Evolutionary conservation across 164 flowering plant genomes (phyloP).

Genomic region (Magnolia changhungtana): DNA sequence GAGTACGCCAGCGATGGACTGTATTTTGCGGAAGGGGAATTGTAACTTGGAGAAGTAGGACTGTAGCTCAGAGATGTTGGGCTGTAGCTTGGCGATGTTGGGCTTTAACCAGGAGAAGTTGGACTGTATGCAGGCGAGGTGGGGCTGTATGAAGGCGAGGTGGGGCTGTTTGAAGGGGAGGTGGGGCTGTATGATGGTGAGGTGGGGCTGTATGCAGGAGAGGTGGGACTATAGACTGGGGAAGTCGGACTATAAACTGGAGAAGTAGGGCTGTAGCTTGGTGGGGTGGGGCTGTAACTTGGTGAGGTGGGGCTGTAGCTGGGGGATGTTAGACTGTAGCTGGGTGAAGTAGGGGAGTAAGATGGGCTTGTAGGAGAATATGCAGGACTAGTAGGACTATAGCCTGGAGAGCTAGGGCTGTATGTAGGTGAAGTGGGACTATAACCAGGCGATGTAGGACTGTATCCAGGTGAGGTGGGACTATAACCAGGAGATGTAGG

Average conservation of each 20-base stretch:
- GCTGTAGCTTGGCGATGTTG: slow-evolving; percentile 79
- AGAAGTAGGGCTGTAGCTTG: slow-evolving; percentile 84
- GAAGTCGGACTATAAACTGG: slow-evolving; percentile 87
- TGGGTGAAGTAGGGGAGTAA: slow-evolving; percentile 72
- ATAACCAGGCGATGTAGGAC: slow-evolving; percentile 88
- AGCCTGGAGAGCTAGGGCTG: slow-evolving; percentile 89
- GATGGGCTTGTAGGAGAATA: slow-evolving; percentile 90
- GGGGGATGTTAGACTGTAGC: slow-evolving; percentile 77
- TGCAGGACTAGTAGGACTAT: slow-evolving; percentile 85
- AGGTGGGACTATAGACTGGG: slow-evolving; percentile 85
- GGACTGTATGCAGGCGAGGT: slow-evolving; percentile 91
- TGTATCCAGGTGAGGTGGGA: slow-evolving; percentile 88
- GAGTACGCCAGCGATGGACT: slow-evolving; percentile 69
- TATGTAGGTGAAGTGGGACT: slow-evolving; percentile 89
- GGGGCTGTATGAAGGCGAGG: slow-evolving; percentile 92
- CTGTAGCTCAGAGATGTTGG: slow-evolving; percentile 82
- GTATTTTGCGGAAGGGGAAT: slow-evolving; percentile 64
- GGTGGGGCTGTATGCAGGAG: slow-evolving; percentile 86
- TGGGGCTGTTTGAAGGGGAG: slow-evolving; percentile 88
- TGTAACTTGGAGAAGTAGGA: slow-evolving; percentile 78
- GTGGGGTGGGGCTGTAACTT: slow-evolving; percentile 80
- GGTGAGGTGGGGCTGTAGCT: slow-evolving; percentile 88
- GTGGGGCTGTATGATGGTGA: slow-evolving; percentile 94
- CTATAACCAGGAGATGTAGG: slow-evolving; percentile 95
- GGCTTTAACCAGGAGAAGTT: slow-evolving; percentile 83